Conservation (phyloP, 495 filamentous ascomycete species). For the Gamarada debralockiae region DNA sequence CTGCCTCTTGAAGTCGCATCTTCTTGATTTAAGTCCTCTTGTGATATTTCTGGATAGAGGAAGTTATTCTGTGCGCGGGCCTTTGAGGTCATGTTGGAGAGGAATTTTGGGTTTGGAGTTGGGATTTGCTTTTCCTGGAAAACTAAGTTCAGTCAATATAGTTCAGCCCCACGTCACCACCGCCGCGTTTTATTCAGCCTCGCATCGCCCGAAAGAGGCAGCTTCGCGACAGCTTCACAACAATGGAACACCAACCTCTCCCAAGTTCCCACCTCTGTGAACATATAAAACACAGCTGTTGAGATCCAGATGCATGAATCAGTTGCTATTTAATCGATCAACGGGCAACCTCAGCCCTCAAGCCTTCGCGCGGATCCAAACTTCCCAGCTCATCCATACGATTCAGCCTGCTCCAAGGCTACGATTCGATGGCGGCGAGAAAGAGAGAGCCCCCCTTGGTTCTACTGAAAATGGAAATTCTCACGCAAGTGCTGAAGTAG, state of each 20-base stretch:
- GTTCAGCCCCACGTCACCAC: too few species aligned
- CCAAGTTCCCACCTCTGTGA: background rate
- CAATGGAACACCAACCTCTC: background rate
- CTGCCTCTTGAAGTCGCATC: slow-evolving; percentile 24
- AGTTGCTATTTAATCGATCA: slow-evolving; percentile 67
- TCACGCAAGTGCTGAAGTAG: slow-evolving; percentile 18
- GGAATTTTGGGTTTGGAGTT: background rate
- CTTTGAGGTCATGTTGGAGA: slow-evolving; percentile 19
- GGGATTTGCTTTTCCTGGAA: background rate
- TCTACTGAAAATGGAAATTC: slow-evolving; percentile 11
- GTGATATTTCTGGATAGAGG: background rate
- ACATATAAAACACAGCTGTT: background rate
- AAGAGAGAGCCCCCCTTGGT: slow-evolving; percentile 21
- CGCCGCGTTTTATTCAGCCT: background rate
- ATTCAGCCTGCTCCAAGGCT: slow-evolving; percentile 61
- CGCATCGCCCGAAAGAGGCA: too few species aligned
- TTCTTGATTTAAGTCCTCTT: background rate
- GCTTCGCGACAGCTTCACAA: too few species aligned
- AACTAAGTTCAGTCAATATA: background rate
- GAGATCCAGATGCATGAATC: slow-evolving; percentile 67
- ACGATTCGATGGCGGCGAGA: slow-evolving; percentile 60
- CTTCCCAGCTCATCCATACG: slow-evolving; percentile 52
- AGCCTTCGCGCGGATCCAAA: slow-evolving; percentile 59
- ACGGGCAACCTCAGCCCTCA: slow-evolving; percentile 58
- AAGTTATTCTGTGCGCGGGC: slow-evolving; percentile 4